Base-by-base conservation (phyloP, 805 yeast species). In the Pichia membranifaciens region DNA sequence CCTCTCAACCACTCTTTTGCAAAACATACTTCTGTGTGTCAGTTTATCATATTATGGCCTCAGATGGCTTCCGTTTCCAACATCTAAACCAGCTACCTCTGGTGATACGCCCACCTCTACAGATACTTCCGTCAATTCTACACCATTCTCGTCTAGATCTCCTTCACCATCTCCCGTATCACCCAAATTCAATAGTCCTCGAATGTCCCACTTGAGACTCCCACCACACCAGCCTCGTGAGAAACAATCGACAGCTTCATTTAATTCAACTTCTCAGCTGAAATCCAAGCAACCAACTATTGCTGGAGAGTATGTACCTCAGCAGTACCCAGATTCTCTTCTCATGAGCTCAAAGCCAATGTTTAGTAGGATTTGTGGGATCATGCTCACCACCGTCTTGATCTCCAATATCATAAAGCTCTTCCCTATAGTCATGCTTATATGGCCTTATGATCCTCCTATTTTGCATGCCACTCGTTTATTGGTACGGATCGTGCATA, bases 401-500 rank as follows among this genome's bases (percentile, higher is more conserved):
- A 74, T 89, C 5, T 82, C 97, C 0, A 81, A 87, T 38, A 79
- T 87, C 0, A 82, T 91, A 35, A 87, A 85, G 59, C 70, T 91
- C 20, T 82, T 91, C 52, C 99, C 99, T 0, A 84, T 93, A 17
- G 72, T 93, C 31, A 91, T 91, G 90, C 71, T 93, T 29, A 91
- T 93, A 32, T 93, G 99, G 99, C 93, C 96, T 0, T 93, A 93
- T 59, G 96, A 93, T 59, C 77, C 85, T n/a, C 72, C 83, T 1
- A 71, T 84, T 3, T 82, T 67, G 34, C 59, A 62, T 37, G 51
- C 65, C 33, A 67, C 70, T 1, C 57, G 67, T 44, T 54, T 58
- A 23, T 50, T 61, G n/a, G 64, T 66, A 8, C 61, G 63, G 25
- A 47, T 63, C 4, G 58, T 66, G 15, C 64, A 66, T 46, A 43